Base-by-base conservation (phyloP, 2,329 filamentous ascomycete genomes). In the Seiridium unicorne region DNA sequence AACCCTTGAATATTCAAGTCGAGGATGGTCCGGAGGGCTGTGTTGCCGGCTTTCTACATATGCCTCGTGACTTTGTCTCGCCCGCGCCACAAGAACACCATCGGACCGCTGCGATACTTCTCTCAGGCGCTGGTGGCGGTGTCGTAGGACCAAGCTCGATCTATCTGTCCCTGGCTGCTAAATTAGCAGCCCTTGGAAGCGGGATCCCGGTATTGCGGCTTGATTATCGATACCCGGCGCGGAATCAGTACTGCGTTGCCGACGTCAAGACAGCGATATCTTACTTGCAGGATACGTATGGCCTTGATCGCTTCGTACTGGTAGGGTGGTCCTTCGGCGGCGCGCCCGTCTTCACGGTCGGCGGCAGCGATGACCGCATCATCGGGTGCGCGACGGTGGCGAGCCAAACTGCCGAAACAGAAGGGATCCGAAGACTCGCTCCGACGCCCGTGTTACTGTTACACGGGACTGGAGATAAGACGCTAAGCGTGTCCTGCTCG, bases 321-420 rank as follows among this genome's bases (percentile, higher is more conserved):
- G 69, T 77, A 1, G 77, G 77, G 51, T 79, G 76, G 77, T 76
- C 72, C 9, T 78, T 79, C 56, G 75, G 77, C 26, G 73, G 76
- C 5, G 76, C 74, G 26, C 76, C 76, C 0, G 76, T 75, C 18
- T 76, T 77, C 65, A 74, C 71, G 0, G 70, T 73, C 10, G 76
- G 35, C 65, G 76, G 4, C 66, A 74, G 31, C 59, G 71, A 53
- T 35, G 49, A 53, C 49, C 49, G 49, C 11, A 53, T 53, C 34
- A 53, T 35, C 0, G 76, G 74, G 2, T 73, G 75, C 32, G 76
- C 76, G 2, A 76, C 74, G 1, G 65, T 78, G 1, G 76, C 75
- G 1, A 74, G 73, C 34, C 76, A 78, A 65, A 76, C 73, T 4
- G 73, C 69, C 0, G 69, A 70, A 8, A 73, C 74, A 3, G 68